phyloP scores from a whole-genome alignment of 257 asterid genomes.

The Petunia axillaris region DNA sequence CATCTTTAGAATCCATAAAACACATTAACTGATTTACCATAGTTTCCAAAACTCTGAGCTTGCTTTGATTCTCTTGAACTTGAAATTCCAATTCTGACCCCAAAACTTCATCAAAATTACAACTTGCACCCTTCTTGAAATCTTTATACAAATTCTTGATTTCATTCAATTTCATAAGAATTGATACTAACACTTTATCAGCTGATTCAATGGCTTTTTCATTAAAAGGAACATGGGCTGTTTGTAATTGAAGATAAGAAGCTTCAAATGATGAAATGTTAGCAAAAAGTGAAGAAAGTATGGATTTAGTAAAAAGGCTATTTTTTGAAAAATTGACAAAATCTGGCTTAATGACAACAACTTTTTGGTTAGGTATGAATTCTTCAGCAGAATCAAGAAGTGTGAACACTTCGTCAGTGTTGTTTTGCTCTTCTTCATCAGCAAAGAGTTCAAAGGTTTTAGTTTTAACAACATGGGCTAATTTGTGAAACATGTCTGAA shows the following conservation, averaged over 20 bases:
- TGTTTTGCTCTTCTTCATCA: slow-evolving; percentile 41
- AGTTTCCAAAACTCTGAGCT: slow-evolving; percentile 89
- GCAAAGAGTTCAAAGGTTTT: slow-evolving; percentile 91
- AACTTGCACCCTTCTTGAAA: slow-evolving; percentile 39
- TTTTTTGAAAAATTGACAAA: slow-evolving; percentile 13
- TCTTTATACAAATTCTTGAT: slow-evolving; percentile 60
- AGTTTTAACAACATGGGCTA: slow-evolving; percentile 83
- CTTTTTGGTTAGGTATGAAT: slow-evolving; percentile 84
- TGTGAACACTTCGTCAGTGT: slow-evolving; percentile 52
- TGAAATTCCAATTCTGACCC: slow-evolving; percentile 74
- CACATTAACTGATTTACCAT: slow-evolving; percentile 76
- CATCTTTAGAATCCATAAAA: slow-evolving; percentile 80
- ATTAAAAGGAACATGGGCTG: slow-evolving; percentile 93
- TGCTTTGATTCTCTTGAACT: slow-evolving; percentile 99
- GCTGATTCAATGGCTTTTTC: slow-evolving; percentile 62
- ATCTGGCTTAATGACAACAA: slow-evolving; percentile 87
- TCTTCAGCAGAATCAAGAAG: slow-evolving; percentile 89
- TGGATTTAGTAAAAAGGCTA: slow-evolving; percentile 44
- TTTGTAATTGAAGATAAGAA: slow-evolving; percentile 80
- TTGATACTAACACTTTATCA: slow-evolving; percentile 66
- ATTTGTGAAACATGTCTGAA: slow-evolving; percentile 90
- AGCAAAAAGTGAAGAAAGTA: slow-evolving; percentile 72
- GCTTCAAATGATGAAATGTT: slow-evolving; percentile 85
- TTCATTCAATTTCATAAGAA: slow-evolving; percentile 70
- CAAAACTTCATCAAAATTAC: slow-evolving; percentile 54